A percentile compares a stretch with the other conserved stretches of the same genome.
These are phyloP conservation scores for Ustilago lituana DNA, from an alignment of 1,284 basidiomycete genomes.

Conservation along the genomic window DNA sequence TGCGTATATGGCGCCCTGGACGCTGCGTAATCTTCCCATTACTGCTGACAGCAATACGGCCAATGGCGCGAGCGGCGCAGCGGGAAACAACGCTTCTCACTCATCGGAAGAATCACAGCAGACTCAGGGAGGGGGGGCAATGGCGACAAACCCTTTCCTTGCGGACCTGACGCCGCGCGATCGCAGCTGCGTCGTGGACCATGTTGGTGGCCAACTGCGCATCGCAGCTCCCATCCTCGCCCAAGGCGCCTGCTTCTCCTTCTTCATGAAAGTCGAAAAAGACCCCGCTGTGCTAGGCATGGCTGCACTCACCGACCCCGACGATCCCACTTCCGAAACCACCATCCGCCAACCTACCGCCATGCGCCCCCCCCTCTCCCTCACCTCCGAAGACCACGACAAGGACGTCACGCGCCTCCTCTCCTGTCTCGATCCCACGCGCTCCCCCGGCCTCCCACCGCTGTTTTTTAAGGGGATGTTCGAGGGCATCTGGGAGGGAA, in stretches of 20 bases:
- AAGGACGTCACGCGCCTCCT: slow-evolving; percentile 50
- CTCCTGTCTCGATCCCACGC: slow-evolving; percentile 66
- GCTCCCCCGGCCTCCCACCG: slow-evolving; percentile 67
- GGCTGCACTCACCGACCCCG: slow-evolving; percentile 31
- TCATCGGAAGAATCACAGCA: slow-evolving; percentile 2
- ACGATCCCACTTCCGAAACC: slow-evolving; percentile 18
- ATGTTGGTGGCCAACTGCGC: slow-evolving; percentile 66
- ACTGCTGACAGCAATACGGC: background rate
- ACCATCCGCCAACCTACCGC: slow-evolving; percentile 28
- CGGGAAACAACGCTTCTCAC: too few relatives aligned
- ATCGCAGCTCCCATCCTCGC: slow-evolving; percentile 62
- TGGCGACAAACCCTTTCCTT: slow-evolving; percentile 65
- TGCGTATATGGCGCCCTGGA: slow-evolving; percentile 71
- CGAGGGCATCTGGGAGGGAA: slow-evolving; percentile 72
- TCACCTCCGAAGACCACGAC: slow-evolving; percentile 58
- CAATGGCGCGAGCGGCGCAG: background rate
- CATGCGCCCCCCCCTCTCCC: slow-evolving; percentile 30
- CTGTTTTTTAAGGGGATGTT: slow-evolving; percentile 68
- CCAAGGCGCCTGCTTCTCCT: slow-evolving; percentile 67
- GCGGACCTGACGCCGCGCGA: slow-evolving; percentile 69
- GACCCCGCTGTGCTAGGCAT: slow-evolving; percentile 61
- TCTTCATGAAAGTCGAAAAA: slow-evolving; percentile 67
- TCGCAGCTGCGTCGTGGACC: slow-evolving; percentile 65
- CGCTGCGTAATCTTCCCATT: slow-evolving; percentile 49
- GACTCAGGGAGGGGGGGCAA: slow-evolving; percentile 1